phyloP scores from a whole-genome alignment of 257 asterid species.

The Eustoma russellianum region DNA sequence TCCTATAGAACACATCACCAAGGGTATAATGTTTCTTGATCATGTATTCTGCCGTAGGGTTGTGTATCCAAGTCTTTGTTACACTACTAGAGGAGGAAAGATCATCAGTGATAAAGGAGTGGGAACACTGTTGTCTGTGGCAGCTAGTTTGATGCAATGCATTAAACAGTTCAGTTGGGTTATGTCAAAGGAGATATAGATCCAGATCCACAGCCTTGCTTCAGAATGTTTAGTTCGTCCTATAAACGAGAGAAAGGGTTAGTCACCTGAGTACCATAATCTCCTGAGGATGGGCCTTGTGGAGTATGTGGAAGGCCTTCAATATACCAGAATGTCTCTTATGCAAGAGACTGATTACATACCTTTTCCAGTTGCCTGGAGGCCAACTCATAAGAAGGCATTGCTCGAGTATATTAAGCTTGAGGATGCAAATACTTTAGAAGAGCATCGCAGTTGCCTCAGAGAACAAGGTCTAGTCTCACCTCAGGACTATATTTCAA shows the following conservation, averaged over 20 bases:
- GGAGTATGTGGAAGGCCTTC: conserved; percentile 92
- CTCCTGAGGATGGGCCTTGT: conserved; percentile 86
- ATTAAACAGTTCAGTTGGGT: conserved; percentile 68
- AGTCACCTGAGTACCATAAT: conserved; percentile 86
- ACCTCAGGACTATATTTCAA: no score
- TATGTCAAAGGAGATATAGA: conserved; percentile 93
- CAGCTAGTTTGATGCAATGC: conserved; percentile 90
- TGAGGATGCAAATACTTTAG: no score
- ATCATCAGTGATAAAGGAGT: conserved; percentile 96
- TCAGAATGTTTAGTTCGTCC: conserved; percentile 98
- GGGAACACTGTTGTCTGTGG: conserved; percentile 84
- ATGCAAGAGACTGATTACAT: conserved; percentile 93
- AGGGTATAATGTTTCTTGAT: conserved; percentile 95
- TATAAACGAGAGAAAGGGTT: conserved; percentile 87
- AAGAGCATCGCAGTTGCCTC: no score
- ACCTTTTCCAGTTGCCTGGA: conserved; percentile 80
- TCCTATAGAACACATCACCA: conserved; percentile 92
- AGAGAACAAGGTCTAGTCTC: no score
- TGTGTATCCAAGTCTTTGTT: conserved; percentile 86
- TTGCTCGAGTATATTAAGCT: no score
- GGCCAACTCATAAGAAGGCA: conserved; percentile 90
- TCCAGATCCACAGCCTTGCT: conserved; percentile 98
- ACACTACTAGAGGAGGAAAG: conserved; percentile 96
- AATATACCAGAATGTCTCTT: conserved; percentile 86
- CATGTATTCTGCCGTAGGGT: conserved; percentile 91